Percentiles rank a stretch among this genome's conserved stretches.
Evolutionary conservation across 345 rosid genomes (phyloP).

Genomic region (Bretschneidera sinensis): DNA sequence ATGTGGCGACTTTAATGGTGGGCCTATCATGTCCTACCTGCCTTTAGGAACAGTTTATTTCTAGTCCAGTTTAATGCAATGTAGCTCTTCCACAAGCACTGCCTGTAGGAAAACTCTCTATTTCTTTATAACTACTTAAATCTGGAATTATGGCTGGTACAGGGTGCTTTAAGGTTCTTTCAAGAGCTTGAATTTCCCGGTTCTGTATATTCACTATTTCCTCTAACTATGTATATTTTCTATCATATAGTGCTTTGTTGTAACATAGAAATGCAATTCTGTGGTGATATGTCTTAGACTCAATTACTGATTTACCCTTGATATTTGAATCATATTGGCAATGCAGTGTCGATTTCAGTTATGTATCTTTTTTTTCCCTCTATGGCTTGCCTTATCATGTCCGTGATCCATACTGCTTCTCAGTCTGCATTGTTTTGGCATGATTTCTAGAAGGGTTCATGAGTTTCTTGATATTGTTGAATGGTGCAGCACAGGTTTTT

Average conservation of each 20-base stretch:
- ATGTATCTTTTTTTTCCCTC: no score
- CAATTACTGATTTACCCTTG: no score
- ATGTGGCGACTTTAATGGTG: conserved; percentile 41
- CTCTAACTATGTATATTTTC: not conserved
- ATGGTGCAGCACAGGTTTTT: conserved; percentile 12
- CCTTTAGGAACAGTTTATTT: conserved; percentile 51
- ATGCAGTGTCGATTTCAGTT: no score
- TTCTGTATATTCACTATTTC: not conserved
- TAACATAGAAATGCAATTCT: no score
- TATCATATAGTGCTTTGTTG: no score
- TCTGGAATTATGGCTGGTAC: conserved; percentile 4
- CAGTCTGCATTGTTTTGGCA: no score
- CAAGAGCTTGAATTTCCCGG: conserved; percentile 4
- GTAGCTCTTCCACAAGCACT: conserved; percentile 28
- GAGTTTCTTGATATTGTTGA: conserved; percentile 12
- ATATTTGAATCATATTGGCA: no score
- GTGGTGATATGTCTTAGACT: no score
- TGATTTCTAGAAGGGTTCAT: no score
- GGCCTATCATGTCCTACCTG: conserved; percentile 39
- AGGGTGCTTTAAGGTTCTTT: conserved; percentile 15
- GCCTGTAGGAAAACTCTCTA: conserved; percentile 7
- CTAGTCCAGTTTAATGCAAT: conserved; percentile 43
- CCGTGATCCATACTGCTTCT: no score
- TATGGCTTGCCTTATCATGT: no score
- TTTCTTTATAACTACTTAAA: conserved; percentile 20